These are phyloP conservation scores for Anisodus tanguticus DNA, from an alignment of 257 asterid species.

Conservation along the genomic window DNA sequence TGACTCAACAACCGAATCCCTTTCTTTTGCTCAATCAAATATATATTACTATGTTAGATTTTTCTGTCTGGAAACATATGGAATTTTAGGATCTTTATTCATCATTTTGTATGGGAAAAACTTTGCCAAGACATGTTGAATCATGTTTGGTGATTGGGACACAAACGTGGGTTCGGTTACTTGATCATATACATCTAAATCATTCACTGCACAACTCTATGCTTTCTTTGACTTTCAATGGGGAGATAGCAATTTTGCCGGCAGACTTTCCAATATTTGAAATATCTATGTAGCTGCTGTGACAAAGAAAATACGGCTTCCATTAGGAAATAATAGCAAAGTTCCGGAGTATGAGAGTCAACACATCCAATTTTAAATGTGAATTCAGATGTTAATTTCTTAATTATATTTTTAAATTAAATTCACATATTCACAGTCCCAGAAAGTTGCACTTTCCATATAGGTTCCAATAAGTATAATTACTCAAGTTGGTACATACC, in stretches of 20 bases:
- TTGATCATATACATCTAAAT: constrained; percentile 29
- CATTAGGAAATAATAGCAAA: not conserved
- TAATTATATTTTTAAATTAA: no score
- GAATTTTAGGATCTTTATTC: constrained; percentile 41
- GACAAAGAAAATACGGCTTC: not conserved
- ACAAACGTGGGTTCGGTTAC: constrained; percentile 21
- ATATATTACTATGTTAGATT: constrained; percentile 15
- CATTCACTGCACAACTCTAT: constrained; percentile 31
- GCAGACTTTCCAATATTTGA: constrained; percentile 9
- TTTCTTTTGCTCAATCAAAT: constrained; percentile 9
- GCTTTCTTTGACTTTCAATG: constrained; percentile 39
- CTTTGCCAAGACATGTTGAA: constrained; percentile 28
- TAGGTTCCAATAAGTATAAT: not conserved
- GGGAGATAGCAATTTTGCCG: not conserved
- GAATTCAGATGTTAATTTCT: not conserved
- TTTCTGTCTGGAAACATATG: constrained; percentile 30
- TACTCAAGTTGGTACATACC: no score
- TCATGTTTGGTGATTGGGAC: constrained; percentile 34
- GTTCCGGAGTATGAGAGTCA: not conserved
- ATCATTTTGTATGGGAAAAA: constrained; percentile 41
- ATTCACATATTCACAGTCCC: not conserved
- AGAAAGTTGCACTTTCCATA: no score
- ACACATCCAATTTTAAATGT: not conserved
- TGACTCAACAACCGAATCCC: constrained; percentile 40
- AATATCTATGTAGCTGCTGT: not conserved